Evolutionary conservation across 345 rosid genomes (phyloP).

Genomic region (Heritiera littoralis): DNA sequence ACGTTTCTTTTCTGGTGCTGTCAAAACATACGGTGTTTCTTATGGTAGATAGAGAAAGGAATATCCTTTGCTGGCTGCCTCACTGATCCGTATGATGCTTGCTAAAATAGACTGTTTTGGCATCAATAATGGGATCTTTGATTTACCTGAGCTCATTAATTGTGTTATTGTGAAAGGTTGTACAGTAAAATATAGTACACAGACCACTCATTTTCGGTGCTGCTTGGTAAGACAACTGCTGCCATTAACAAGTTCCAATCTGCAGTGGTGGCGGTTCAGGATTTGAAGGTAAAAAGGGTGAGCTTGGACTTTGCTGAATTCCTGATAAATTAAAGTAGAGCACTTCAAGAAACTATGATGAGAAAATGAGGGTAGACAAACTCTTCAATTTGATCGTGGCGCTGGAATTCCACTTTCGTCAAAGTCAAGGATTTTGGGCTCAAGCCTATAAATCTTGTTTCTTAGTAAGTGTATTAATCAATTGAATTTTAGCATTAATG

Average conservation of each 20-base stretch:
- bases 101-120: not conserved
- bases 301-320: not conserved
- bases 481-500: too few species aligned
- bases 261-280: not conserved
- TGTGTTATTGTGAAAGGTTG: not conserved
- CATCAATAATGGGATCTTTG: not conserved
- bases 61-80: not conserved
- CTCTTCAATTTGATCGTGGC: too few species aligned
- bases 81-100: not conserved
- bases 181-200: not conserved
- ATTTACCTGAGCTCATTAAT: not conserved
- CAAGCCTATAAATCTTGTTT: not conserved
- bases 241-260: conserved; percentile 11
- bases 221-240: not conserved
- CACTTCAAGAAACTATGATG: conserved; percentile 1
- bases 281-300: not conserved
- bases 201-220: not conserved
- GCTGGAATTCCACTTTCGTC: too few species aligned
- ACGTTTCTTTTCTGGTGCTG: too few species aligned
- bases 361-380: too few species aligned
- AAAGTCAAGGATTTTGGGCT: not conserved
- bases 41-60: not conserved
- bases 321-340: not conserved
- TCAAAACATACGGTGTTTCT: not conserved
- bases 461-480: too few species aligned